Evolutionary conservation across 805 yeast genomes (phyloP), one percentile per base, ranked within the genome.

Genomic region (Hanseniaspora lachancei): DNA sequence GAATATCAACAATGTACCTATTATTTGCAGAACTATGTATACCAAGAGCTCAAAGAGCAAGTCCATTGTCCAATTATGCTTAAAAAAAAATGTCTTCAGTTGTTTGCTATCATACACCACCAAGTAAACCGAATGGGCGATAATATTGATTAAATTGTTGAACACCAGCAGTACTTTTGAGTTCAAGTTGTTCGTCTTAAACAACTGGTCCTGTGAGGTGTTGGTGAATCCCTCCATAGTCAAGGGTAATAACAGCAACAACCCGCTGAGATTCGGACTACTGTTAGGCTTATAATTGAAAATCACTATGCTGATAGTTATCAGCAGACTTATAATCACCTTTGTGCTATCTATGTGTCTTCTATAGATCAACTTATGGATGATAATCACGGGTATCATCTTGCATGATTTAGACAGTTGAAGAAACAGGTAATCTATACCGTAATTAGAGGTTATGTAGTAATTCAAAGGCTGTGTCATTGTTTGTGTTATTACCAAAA

Each of bases 1-100:
- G 65, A 89, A 93, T 44, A 93, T 87, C 70, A 95, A 93, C n/a
- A 89, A 78, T 68, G 93, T 97, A 16, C 99, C 99, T 29, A 88
- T 63, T 0, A 97, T 82, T 2, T 97, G 98, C 65, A 87, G 82
- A 0, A 81, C 54, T 0, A 89, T 82, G 68, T 86, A 93, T 8
- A 77, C 63, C 18, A 78, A 57, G 29, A 91, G 74, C 64, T 89
- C 89, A 16, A 64, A 58, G 23, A 41, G 4, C 2, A 41, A 4
- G 7, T 12, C 7, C 44, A 41, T 13, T 21, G 81, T 61, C 10
- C 84, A 81, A 13, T 69, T 67, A 0, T 85, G 84, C 2, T 24
- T 20, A 56, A 67, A 70, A 20, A 50, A n/a, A 0, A 83, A 72
- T 35, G 72, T 58, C 2, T 10, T 13, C 15, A 59, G 36, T 54